Percentiles rank a stretch among this genome's conserved stretches.
These are phyloP conservation scores for Echinochloa phyllopogon DNA, from an alignment of 176 grass and related monocot genomes.

Conservation along the genomic window DNA sequence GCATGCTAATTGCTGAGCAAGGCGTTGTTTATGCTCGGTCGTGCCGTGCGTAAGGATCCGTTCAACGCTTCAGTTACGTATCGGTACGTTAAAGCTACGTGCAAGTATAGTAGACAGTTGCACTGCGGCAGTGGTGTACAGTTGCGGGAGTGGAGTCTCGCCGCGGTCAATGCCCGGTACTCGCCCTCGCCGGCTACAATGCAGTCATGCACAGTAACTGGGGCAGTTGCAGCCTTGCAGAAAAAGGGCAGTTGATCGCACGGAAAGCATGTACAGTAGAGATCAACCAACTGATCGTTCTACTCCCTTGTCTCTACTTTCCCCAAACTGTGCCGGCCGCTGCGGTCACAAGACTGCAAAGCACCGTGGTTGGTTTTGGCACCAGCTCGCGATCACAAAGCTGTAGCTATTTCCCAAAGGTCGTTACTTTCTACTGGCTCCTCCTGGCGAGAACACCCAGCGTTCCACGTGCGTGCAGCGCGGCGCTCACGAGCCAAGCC, in stretches of 20 bases:
- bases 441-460: not conserved
- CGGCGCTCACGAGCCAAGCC: constrained; percentile 29
- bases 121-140: constrained; percentile 22
- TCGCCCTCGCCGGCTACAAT: not conserved
- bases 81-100: constrained; percentile 11
- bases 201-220: constrained; percentile 36
- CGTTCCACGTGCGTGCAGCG: constrained; percentile 35
- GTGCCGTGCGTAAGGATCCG: not conserved
- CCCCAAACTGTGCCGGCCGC: not conserved
- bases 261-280: constrained; percentile 37
- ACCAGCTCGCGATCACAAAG: not conserved
- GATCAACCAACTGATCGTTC: not conserved
- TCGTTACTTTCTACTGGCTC: not conserved
- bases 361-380: not conserved
- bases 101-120: not conserved
- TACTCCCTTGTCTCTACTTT: not conserved
- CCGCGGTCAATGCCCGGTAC: constrained; percentile 46
- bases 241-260: not conserved
- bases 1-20: constrained; percentile 14
- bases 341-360: no score
- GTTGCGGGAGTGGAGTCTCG: constrained; percentile 34
- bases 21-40: not conserved
- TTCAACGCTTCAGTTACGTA: constrained; percentile 37
- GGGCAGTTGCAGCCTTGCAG: constrained; percentile 41
- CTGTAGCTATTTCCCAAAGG: not conserved